phyloP scores from a whole-genome alignment of 2,329 filamentous ascomycete genomes.

The Beauveria sp. region DNA sequence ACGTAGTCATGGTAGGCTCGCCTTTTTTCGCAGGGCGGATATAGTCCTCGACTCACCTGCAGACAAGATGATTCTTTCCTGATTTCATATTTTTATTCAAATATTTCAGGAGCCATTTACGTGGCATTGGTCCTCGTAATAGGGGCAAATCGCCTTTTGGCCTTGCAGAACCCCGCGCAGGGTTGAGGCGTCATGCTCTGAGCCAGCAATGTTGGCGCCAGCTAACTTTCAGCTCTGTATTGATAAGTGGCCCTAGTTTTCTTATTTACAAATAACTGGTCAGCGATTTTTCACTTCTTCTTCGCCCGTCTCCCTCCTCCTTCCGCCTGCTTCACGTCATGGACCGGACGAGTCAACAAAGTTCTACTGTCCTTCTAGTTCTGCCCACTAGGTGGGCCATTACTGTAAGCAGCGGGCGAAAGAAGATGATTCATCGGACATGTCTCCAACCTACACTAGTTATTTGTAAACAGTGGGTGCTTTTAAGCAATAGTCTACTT shows the following conservation, averaged over 20 bases:
- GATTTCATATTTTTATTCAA: background rate
- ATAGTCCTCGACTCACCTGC: background rate
- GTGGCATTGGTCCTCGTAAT: background rate
- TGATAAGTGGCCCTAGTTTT: no score
- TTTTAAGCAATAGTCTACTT: background rate
- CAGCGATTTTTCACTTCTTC: background rate
- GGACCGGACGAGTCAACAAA: background rate
- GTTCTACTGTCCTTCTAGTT: background rate
- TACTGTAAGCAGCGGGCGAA: background rate
- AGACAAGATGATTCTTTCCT: background rate
- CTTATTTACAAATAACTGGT: no score
- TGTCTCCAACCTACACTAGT: background rate
- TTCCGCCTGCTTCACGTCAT: conserved; percentile 1
- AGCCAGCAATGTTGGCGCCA: background rate
- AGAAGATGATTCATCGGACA: conserved; percentile 6
- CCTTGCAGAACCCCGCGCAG: background rate
- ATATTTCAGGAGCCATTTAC: background rate
- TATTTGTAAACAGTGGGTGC: background rate
- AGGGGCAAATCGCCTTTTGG: background rate
- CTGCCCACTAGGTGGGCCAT: background rate
- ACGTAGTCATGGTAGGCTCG: background rate
- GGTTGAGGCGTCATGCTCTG: background rate
- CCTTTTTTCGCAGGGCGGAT: background rate
- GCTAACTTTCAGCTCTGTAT: no score
- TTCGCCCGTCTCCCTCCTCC: background rate